These are phyloP conservation scores for Saitozyma podzolica DNA, from an alignment of 768 basidiomycete genomes.

Conservation along the genomic window DNA sequence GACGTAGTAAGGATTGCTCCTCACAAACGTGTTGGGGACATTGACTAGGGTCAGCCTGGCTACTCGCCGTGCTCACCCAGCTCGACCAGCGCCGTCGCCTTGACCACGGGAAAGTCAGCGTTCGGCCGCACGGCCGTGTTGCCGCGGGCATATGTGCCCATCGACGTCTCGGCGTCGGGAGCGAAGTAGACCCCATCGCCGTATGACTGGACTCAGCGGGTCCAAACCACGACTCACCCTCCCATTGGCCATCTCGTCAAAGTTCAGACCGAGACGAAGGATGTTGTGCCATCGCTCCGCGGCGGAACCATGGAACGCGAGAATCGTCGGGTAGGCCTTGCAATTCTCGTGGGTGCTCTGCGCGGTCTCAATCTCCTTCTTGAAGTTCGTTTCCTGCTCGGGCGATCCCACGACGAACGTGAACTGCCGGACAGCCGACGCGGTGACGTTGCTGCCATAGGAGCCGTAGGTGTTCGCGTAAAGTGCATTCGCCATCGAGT, in stretches of 20 bases:
- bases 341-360: constrained; percentile 8
- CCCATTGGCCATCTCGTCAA: constrained; percentile 21
- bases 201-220: constrained; percentile 16
- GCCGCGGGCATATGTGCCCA: constrained; percentile 11
- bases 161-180: constrained; percentile 19
- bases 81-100: constrained; percentile 27
- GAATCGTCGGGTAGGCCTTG: constrained; percentile 23
- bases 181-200: constrained; percentile 42
- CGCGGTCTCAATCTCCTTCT: constrained; percentile 23
- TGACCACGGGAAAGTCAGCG: constrained; percentile 24
- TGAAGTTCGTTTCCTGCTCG: constrained; percentile 31
- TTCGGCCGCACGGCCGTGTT: constrained; percentile 14
- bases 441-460: background rate
- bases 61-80: background rate
- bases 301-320: constrained; percentile 35
- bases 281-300: constrained; percentile 38
- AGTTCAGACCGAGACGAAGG: constrained; percentile 32
- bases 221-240: constrained; percentile 15
- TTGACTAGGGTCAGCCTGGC: constrained; percentile 14
- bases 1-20: constrained; percentile 27
- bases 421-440: constrained; percentile 24
- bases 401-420: constrained; percentile 35
- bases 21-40: constrained; percentile 27
- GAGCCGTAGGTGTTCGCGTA: background rate
- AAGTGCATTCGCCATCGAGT: background rate